A percentile compares a stretch with the other conserved stretches of the same genome.
Evolutionary conservation across 192 early-diverging fungal genomes (phyloP).

Genomic region (Podila minutissima): DNA sequence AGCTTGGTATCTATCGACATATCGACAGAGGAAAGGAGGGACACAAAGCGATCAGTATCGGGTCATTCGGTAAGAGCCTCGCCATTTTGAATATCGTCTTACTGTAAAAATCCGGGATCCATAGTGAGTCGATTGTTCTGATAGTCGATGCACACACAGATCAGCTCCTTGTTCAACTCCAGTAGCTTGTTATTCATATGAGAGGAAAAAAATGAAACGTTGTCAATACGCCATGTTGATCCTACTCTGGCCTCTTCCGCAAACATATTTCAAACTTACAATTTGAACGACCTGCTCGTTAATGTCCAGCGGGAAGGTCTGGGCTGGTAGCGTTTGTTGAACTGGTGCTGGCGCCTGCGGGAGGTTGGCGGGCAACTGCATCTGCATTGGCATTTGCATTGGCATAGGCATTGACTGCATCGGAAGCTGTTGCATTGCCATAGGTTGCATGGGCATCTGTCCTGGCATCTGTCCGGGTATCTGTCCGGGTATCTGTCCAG

Average conservation of each 20-base stretch:
- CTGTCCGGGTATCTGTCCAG: neutral
- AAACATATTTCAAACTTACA: conserved; percentile 9
- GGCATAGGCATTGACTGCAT: conserved; percentile 6
- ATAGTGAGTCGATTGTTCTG: conserved; percentile 15
- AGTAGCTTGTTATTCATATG: conserved; percentile 10
- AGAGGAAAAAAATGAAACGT: neutral
- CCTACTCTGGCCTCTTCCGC: neutral
- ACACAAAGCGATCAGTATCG: neutral
- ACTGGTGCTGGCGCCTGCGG: conserved; percentile 13
- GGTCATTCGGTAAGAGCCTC: too few relatives aligned
- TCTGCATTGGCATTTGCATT: conserved; percentile 12
- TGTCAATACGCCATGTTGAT: neutral
- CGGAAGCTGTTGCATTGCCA: conserved; percentile 11
- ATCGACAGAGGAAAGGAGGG: neutral
- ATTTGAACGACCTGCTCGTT: conserved; percentile 34
- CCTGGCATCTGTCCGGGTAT: neutral
- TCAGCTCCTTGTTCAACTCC: conserved; percentile 42
- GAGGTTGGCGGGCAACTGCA: conserved; percentile 16
- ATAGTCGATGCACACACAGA: conserved; percentile 48
- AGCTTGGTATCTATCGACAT: conserved; percentile 24
- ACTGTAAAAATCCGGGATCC: conserved; percentile 36
- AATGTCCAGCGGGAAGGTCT: conserved; percentile 18
- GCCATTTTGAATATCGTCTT: neutral
- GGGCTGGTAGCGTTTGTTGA: neutral
- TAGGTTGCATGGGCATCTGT: conserved; percentile 10